Evolutionary conservation across 495 filamentous ascomycete species (phyloP).

Genomic region (Tuber aestivum): DNA sequence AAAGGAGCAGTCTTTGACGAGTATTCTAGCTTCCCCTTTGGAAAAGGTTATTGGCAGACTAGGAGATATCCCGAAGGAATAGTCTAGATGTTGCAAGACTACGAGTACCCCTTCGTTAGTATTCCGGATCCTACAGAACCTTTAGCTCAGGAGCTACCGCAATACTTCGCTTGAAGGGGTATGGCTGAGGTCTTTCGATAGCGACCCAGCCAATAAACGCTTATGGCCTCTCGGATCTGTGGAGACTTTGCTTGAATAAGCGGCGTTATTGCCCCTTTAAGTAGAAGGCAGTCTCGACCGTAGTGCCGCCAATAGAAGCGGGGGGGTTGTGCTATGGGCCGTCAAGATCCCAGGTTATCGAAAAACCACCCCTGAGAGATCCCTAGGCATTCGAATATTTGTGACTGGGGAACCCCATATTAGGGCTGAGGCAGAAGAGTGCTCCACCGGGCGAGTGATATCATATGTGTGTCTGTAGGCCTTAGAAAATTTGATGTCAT

Average conservation of each 20-base stretch:
- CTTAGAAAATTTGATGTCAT: neutral
- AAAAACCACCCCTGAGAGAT: neutral
- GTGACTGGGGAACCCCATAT: neutral
- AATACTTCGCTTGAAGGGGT: too few species aligned
- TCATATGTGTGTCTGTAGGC: neutral
- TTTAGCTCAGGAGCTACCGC: too few species aligned
- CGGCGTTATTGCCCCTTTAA: too few species aligned
- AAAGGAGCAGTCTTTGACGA: neutral
- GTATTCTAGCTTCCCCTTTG: neutral
- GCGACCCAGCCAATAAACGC: too few species aligned
- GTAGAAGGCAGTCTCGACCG: too few species aligned
- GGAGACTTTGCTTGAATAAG: too few species aligned
- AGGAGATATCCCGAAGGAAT: neutral
- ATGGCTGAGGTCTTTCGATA: too few species aligned
- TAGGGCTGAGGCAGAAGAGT: neutral
- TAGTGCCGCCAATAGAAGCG: too few species aligned
- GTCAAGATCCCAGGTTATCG: neutral
- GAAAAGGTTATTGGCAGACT: neutral
- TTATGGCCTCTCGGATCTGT: too few species aligned
- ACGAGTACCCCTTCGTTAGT: too few species aligned
- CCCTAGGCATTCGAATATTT: neutral
- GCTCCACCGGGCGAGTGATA: neutral
- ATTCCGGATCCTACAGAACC: too few species aligned
- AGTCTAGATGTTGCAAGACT: neutral
- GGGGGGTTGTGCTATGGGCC: neutral